A percentile compares a stretch with the other conserved stretches of the same genome.
Evolutionary conservation across 2,329 filamentous ascomycete genomes (phyloP).

Genomic region (Orbilia ellipsospora): DNA sequence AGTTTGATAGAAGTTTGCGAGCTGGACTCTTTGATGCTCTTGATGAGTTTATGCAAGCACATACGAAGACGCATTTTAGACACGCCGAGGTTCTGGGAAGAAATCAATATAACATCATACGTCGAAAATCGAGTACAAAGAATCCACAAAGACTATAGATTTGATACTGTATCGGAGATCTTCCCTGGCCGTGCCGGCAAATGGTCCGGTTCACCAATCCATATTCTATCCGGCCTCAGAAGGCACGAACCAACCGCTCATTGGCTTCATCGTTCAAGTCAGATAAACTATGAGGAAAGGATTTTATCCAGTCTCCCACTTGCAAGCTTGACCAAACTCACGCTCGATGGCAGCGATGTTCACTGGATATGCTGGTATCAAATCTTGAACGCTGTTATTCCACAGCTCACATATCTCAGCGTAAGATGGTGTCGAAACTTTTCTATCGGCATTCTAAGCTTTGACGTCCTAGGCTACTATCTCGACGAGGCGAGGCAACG

Average conservation of each 20-base stretch:
- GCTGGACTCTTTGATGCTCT: slow-evolving; percentile 41
- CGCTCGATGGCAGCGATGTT: slow-evolving; percentile 47
- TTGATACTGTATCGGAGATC: slow-evolving; percentile 43
- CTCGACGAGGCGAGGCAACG: slow-evolving; percentile 41
- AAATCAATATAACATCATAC: slow-evolving; percentile 50
- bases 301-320: slow-evolving; percentile 46
- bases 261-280: slow-evolving; percentile 33
- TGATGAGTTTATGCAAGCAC: slow-evolving; percentile 48
- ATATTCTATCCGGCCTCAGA: slow-evolving; percentile 49
- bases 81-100: slow-evolving; percentile 42
- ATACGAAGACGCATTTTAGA: slow-evolving; percentile 44
- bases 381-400: slow-evolving; percentile 28
- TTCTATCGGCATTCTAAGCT: slow-evolving; percentile 38
- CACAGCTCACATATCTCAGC: slow-evolving; percentile 46
- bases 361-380: slow-evolving; percentile 54
- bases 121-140: slow-evolving; percentile 24
- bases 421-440: slow-evolving; percentile 52
- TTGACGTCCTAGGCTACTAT: slow-evolving; percentile 45
- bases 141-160: slow-evolving; percentile 45
- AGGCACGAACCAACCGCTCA: slow-evolving; percentile 43
- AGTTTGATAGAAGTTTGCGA: slow-evolving; percentile 50
- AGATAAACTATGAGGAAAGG: slow-evolving; percentile 43
- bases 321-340: slow-evolving; percentile 45
- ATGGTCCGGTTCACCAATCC: slow-evolving; percentile 47
- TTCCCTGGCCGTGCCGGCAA: slow-evolving; percentile 41